Conservation (phyloP, 805 yeast genomes). For the Lipomyces japonicus region DNA sequence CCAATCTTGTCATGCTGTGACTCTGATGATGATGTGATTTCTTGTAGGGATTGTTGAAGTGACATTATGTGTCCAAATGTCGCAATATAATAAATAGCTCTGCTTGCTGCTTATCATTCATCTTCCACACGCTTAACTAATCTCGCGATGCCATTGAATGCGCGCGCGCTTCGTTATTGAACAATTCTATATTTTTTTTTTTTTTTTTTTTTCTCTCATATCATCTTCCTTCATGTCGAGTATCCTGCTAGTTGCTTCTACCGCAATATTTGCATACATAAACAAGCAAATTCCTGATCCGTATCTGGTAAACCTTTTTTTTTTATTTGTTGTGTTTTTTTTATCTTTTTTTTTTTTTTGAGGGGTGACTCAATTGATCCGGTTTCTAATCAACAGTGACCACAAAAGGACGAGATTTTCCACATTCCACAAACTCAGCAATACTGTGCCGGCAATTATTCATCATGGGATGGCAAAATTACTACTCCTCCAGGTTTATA, state of each 20-base stretch:
- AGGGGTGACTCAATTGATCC: no score
- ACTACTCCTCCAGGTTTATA: slow-evolving; percentile 93
- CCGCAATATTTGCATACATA: slow-evolving; percentile 7
- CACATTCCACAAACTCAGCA: slow-evolving; percentile 75
- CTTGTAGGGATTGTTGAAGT: no score
- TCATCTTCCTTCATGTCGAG: background rate
- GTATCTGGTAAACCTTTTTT: slow-evolving; percentile 24
- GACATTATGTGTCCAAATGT: no score
- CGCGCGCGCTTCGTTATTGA: no score
- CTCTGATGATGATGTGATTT: background rate
- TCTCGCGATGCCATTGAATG: no score
- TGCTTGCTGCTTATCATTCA: no score
- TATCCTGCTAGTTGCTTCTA: slow-evolving; percentile 1
- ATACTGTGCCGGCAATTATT: slow-evolving; percentile 59
- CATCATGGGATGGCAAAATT: slow-evolving; percentile 80
- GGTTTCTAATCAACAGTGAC: slow-evolving; percentile 8
- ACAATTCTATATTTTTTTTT: no score
- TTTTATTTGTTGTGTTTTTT: background rate
- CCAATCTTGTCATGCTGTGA: background rate
- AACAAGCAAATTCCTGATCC: slow-evolving; percentile 25
- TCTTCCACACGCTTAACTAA: no score
- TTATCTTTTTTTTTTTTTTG: no score
- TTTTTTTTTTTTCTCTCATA: no score
- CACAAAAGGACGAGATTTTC: slow-evolving; percentile 72
- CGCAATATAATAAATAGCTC: no score